Evolutionary conservation across 2,329 filamentous ascomycete genomes (phyloP), one percentile per base, ranked within the genome.

Genomic region (Aspergillus sp.): DNA sequence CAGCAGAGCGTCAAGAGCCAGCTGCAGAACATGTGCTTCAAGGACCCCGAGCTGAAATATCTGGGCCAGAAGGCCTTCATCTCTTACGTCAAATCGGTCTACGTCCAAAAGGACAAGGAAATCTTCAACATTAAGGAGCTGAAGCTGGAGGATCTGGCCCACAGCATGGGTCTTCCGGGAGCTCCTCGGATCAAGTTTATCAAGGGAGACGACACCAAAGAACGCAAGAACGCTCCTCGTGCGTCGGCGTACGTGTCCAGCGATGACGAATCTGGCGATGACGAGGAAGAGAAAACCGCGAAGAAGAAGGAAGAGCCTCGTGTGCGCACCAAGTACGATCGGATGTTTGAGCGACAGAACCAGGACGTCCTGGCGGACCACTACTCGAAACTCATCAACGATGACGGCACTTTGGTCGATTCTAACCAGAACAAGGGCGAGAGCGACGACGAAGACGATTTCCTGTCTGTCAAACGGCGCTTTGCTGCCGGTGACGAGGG

Each of bases 271-370:
- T 80, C 75, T 4, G 81, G 79, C 20, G 79, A 73, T 4, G 77
- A 75, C 26, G 80, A 79, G 58, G 80, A 74, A 45, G 69, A 73
- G 36, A 82, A 83, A 69, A 76, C 74, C 59, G 78, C 81, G 61
- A 87, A 85, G 73, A 87, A 88, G 77, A 88, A 90, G 78, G 81
- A 83, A 11, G 85, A 87, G 52, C 67, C 66, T 42, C 68, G 72
- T 67, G 91, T 96, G 18, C 86, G 92, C 62, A 99, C 96, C 32
- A 98, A 96, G 76, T 96, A 96, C 74, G 92, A 99, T 76, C 89
- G 92, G 67, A 98, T 99, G 95, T 97, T 98, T 76, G 94, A 97
- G 80, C 85, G 95, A 61, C 90, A 90, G 68, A 99, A 99, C 77
- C 94, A 98, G 77, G 93, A 97, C 72, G 90, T 99, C 32, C 78